These are phyloP conservation scores for Hanseniaspora valbyensis DNA, from an alignment of 805 yeast species.

Conservation along the genomic window DNA sequence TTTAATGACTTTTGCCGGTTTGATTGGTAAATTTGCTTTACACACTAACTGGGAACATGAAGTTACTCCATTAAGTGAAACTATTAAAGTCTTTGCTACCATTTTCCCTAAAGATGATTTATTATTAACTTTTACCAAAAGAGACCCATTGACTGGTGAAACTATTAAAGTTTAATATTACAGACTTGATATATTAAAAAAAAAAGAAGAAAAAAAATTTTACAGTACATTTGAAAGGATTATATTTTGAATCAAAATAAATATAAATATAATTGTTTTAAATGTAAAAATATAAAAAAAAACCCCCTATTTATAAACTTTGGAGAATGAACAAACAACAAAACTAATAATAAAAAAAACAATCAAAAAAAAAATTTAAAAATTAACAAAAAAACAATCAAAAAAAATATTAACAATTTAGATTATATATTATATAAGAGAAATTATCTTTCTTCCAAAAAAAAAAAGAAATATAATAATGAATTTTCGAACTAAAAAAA, in stretches of 20 bases:
- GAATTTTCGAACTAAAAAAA: background rate
- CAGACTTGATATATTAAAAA: too few relatives aligned
- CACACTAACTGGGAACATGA: conserved; percentile 70
- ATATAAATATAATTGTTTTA: background rate
- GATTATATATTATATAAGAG: background rate
- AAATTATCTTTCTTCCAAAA: too few relatives aligned
- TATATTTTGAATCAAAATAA: background rate
- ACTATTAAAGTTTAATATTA: conserved; percentile 11
- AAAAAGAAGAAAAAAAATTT: too few relatives aligned
- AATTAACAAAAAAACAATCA: too few relatives aligned
- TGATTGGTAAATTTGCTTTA: conserved; percentile 85
- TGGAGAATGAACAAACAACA: too few relatives aligned
- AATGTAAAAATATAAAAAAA: background rate
- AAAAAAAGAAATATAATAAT: too few relatives aligned
- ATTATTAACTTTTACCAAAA: conserved; percentile 56
- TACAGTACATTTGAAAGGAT: too few relatives aligned
- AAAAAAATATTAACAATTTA: too few relatives aligned
- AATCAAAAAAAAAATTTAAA: too few relatives aligned
- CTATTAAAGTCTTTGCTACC: conserved; percentile 92
- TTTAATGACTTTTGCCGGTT: conserved; percentile 73
- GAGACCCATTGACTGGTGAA: conserved; percentile 41
- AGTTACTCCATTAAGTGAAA: conserved; percentile 75
- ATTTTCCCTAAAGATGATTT: conserved; percentile 96
- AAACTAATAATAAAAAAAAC: too few relatives aligned
- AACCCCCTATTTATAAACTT: background rate